Base-by-base conservation (phyloP, 345 rosid species). In the Litchi chinensis region DNA sequence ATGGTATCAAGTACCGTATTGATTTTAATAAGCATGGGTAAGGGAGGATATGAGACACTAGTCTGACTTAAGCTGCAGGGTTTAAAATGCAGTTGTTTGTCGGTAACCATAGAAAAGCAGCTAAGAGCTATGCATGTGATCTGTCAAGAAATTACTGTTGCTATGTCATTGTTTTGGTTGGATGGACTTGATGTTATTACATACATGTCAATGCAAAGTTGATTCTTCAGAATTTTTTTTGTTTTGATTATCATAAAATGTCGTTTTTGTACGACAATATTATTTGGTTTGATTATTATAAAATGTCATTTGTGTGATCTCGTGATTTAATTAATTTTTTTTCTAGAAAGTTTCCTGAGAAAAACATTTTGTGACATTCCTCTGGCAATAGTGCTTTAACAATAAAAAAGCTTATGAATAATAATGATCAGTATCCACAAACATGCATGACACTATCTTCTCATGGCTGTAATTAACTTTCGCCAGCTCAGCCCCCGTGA, bases 161-260 rank as follows among this genome's bases (percentile, higher is more conserved):
- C 13, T 22, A 71, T n/a, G n/a, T 73, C 11, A n/a, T 40, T 57
- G 19, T 74, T 74, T 43, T 74, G 77, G 50, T 32, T 16, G 43
- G 69, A 37, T 65, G 3, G 43, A 26, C 15, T 11, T 65, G 40
- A 28, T 65, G 69, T 26, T 28, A 26, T 65, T 12, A 10, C 10
- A 10, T 62, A 4, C 15, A 4, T 65, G 41, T 65, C 9, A 21
- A 57, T 19, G 11, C 24, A 1, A 18, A 57, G 63, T 65, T 65
- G 32, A 26, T 13, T 15, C 41, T 65, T 15, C 6, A 26, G 19
- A 24, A 37, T 2, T 32, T 32, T 4, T 5, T 65, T 65, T 0
- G 9, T 12, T 63, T 63, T 65, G 43, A 26, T 12, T 15, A 15
- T 21, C 5, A 10, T 10, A 5, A 18, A 65, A 18, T 12, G 10